Percentiles rank a stretch among this genome's conserved stretches.
phyloP scores from a whole-genome alignment of 768 basidiomycete genomes.

The Termitomyces sp. region DNA sequence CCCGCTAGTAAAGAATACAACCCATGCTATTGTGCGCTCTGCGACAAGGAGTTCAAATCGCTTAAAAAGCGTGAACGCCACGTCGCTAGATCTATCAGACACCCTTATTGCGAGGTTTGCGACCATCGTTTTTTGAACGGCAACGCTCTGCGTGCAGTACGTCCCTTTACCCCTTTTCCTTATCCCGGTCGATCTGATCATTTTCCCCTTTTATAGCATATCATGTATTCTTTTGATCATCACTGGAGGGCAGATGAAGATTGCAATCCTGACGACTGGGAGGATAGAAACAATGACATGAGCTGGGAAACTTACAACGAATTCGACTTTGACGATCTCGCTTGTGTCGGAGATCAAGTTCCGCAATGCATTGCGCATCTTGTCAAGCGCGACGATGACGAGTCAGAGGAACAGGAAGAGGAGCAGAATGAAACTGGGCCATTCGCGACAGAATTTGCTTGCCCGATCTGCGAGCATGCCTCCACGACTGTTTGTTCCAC shows the following conservation, averaged over 20 bases:
- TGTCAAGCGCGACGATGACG: neutral
- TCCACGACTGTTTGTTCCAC: conserved; percentile 6
- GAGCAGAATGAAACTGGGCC: conserved; percentile 6
- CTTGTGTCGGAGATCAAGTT: neutral
- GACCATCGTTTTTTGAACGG: conserved; percentile 4
- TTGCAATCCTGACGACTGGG: neutral
- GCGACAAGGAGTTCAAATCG: neutral
- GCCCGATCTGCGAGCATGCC: conserved; percentile 4
- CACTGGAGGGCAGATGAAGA: neutral
- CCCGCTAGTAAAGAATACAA: neutral
- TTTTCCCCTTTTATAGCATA: neutral
- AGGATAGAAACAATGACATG: neutral
- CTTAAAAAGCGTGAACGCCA: conserved; percentile 3
- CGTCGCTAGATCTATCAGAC: neutral
- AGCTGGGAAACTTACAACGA: neutral
- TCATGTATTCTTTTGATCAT: neutral
- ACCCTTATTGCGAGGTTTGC: conserved; percentile 1
- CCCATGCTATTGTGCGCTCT: conserved; percentile 3
- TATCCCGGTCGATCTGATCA: neutral
- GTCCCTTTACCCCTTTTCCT: neutral
- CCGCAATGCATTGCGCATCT: conserved; percentile 2
- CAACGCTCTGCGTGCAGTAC: conserved; percentile 4
- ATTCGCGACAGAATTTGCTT: conserved; percentile 1
- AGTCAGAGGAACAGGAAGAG: neutral
- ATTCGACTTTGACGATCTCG: conserved; percentile 1